phyloP scores from a whole-genome alignment of 2,329 filamentous ascomycete species.

The Chalaropsis ovoidea region DNA sequence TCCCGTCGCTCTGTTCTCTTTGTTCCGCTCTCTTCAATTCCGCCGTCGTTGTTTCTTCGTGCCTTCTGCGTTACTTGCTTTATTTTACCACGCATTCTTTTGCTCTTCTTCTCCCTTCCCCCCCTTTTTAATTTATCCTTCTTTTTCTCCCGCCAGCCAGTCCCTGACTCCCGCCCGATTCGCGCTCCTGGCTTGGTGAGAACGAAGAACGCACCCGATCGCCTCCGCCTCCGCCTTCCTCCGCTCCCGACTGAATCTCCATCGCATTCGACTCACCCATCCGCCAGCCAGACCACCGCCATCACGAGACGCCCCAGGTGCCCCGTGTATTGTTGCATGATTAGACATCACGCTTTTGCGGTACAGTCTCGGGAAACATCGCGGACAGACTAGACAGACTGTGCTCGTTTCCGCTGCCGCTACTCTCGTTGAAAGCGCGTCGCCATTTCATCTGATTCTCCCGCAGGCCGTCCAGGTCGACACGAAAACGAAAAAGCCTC shows the following conservation, averaged over 20 bases:
- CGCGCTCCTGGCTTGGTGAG: background rate
- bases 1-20: background rate
- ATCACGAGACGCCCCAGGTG: background rate
- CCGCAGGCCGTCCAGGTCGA: background rate
- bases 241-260: background rate
- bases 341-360: background rate
- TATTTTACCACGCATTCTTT: constrained; percentile 8
- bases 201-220: constrained; percentile 13
- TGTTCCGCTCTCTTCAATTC: background rate
- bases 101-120: constrained; percentile 2
- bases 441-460: background rate
- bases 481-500: background rate
- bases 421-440: constrained; percentile 5
- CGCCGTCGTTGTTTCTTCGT: background rate
- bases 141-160: background rate
- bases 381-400: background rate
- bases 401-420: background rate
- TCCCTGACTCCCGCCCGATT: constrained; percentile 5
- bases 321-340: background rate
- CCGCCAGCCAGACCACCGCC: too few species aligned
- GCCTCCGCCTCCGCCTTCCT: background rate
- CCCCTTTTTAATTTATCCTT: constrained; percentile 11
- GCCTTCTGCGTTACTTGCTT: background rate
- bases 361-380: background rate
- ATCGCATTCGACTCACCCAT: background rate